A percentile compares a stretch with the other conserved stretches of the same genome.
These are phyloP conservation scores for Brassica incana DNA, from an alignment of 345 rosid genomes.

Conservation along the genomic window DNA sequence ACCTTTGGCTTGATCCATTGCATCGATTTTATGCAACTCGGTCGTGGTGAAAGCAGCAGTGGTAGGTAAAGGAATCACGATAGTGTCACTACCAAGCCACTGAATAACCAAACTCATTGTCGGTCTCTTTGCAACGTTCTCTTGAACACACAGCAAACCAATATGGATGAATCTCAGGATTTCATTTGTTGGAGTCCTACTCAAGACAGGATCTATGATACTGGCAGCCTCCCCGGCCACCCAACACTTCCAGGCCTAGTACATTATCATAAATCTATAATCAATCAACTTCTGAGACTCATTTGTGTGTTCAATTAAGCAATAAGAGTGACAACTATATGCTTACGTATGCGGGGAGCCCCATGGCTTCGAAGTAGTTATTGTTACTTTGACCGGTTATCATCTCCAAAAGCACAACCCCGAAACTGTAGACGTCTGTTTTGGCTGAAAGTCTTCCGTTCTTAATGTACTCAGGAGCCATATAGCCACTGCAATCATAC, in stretches of 20 bases:
- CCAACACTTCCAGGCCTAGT: slow-evolving; percentile 62
- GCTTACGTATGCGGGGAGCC: slow-evolving; percentile 29
- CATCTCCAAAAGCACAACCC: slow-evolving; percentile 49
- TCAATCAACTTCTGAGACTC: background rate
- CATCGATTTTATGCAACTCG: background rate
- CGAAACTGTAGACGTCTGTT: slow-evolving; percentile 52
- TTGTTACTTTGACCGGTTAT: slow-evolving; percentile 46
- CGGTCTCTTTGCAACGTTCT: slow-evolving; percentile 47
- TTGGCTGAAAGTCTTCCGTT: slow-evolving; percentile 46
- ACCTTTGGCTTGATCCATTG: slow-evolving; percentile 7
- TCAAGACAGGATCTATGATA: slow-evolving; percentile 44
- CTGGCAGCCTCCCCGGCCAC: slow-evolving; percentile 40
- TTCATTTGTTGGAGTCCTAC: slow-evolving; percentile 35
- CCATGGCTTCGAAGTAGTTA: slow-evolving; percentile 32
- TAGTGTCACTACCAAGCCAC: slow-evolving; percentile 50
- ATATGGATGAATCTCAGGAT: slow-evolving; percentile 52
- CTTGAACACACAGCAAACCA: slow-evolving; percentile 56
- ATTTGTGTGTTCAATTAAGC: background rate
- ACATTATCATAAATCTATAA: background rate
- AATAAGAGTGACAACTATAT: background rate
- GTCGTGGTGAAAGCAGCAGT: slow-evolving; percentile 42
- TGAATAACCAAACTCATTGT: slow-evolving; percentile 42
- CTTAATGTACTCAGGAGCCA: slow-evolving; percentile 53
- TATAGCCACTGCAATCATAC: slow-evolving; percentile 45
- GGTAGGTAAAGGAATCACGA: slow-evolving; percentile 41